phyloP scores from a whole-genome alignment of 2,329 filamentous ascomycete species.

The Cladosporium colombiae region DNA sequence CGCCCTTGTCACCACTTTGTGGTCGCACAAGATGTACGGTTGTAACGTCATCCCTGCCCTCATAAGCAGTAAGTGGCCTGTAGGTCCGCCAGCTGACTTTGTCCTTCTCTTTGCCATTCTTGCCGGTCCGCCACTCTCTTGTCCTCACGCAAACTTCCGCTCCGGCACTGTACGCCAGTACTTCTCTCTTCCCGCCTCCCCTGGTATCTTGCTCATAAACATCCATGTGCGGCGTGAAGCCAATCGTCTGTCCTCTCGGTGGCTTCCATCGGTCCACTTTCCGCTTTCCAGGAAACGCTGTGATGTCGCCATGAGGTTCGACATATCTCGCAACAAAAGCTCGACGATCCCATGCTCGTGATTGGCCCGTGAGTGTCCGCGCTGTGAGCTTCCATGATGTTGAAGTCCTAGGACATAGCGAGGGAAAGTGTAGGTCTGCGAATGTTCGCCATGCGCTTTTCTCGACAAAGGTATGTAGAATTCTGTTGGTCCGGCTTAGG shows the following conservation, averaged over 20 bases:
- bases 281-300: constrained; percentile 31
- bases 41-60: constrained; percentile 61
- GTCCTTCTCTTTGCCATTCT: constrained; percentile 24
- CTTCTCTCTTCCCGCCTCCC: constrained; percentile 54
- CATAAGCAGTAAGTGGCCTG: constrained; percentile 51
- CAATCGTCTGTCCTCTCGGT: constrained; percentile 55
- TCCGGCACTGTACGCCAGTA: constrained; percentile 62
- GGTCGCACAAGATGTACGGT: constrained; percentile 53
- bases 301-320: constrained; percentile 44
- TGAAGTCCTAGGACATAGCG: constrained; percentile 33
- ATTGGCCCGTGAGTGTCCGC: constrained; percentile 57
- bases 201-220: constrained; percentile 31
- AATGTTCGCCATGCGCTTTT: constrained; percentile 52
- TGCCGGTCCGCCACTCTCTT: constrained; percentile 35
- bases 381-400: constrained; percentile 53
- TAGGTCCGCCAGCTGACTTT: constrained; percentile 52
- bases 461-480: constrained; percentile 48
- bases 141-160: constrained; percentile 56
- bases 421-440: constrained; percentile 50
- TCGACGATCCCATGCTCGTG: constrained; percentile 58
- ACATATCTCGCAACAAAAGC: constrained; percentile 58
- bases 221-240: constrained; percentile 54
- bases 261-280: constrained; percentile 41
- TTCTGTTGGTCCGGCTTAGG: constrained; percentile 49
- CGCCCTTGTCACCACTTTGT: constrained; percentile 43